Percentiles rank a stretch among this genome's conserved stretches.
Conservation (phyloP, 352 stramenopile genomes). For the Plasmopara muralis region DNA sequence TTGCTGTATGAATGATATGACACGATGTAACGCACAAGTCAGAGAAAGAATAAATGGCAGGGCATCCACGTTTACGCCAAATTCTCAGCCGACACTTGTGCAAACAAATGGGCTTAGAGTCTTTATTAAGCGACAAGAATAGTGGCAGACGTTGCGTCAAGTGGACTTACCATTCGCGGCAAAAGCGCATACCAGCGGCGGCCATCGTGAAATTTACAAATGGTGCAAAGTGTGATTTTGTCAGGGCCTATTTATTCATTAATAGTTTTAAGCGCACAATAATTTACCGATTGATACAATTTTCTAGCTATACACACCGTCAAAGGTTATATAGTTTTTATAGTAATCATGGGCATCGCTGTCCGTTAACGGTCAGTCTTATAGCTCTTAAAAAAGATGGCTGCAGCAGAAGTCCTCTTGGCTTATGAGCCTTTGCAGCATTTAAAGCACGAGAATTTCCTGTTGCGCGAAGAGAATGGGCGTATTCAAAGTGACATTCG, state of each 20-base stretch:
- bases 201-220: slow-evolving; percentile 31
- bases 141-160: background rate
- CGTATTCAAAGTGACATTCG: slow-evolving; percentile 39
- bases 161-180: slow-evolving; percentile 71
- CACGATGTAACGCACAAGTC: slow-evolving; percentile 2
- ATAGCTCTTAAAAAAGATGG: slow-evolving; percentile 7
- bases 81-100: background rate
- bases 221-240: background rate
- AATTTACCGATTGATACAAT: slow-evolving; percentile 8
- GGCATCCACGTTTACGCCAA: background rate
- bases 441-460: slow-evolving; percentile 60
- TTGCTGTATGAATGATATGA: slow-evolving; percentile 42
- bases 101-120: background rate
- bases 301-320: slow-evolving; percentile 11
- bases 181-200: slow-evolving; percentile 84
- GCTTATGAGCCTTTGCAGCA: slow-evolving; percentile 51
- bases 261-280: slow-evolving; percentile 12
- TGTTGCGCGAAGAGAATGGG: slow-evolving; percentile 51
- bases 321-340: too few relatives aligned
- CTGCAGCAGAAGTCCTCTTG: slow-evolving; percentile 36
- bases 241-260: background rate
- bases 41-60: background rate
- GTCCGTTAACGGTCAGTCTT: background rate
- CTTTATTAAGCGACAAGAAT: background rate
- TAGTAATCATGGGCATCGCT: background rate